phyloP scores from a whole-genome alignment of 1,139 yeast genomes.

The Zygosaccharomyces sapae region DNA sequence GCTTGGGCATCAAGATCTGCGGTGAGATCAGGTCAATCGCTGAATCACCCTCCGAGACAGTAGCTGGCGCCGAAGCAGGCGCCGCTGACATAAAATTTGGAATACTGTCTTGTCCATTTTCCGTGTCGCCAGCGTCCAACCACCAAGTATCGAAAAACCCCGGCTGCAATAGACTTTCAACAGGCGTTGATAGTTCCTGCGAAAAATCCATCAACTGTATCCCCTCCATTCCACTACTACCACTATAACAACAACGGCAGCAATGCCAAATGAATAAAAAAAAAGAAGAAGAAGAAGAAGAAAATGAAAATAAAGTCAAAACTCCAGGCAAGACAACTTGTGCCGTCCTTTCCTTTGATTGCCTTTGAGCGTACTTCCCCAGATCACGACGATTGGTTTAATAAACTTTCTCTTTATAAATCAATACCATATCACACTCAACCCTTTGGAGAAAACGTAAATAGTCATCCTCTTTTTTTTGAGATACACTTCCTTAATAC shows the following conservation, averaged over 20 bases:
- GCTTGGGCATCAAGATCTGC: not conserved
- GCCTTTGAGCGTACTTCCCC: no score
- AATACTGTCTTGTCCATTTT: not conserved
- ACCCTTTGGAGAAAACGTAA: not conserved
- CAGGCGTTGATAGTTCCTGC: slow-evolving; percentile 2
- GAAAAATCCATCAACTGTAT: not conserved
- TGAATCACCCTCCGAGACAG: not conserved
- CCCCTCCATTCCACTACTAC: not conserved
- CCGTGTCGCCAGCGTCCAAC: not conserved
- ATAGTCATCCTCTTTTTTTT: not conserved
- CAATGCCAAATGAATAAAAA: no score
- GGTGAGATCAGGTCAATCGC: not conserved
- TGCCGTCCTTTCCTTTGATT: no score
- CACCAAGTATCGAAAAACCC: slow-evolving; percentile 1
- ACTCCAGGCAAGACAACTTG: no score
- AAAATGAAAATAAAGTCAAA: no score
- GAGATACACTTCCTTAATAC: not conserved
- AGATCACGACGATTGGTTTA: no score
- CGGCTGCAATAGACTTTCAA: slow-evolving; percentile 1
- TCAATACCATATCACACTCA: no score
- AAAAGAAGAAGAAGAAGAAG: no score
- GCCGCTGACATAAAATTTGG: not conserved
- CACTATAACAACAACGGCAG: no score
- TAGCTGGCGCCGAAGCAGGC: not conserved
- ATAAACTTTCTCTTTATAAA: no score